phyloP scores from a whole-genome alignment of 176 grass and related monocot genomes.

The Metroxylon sagu region DNA sequence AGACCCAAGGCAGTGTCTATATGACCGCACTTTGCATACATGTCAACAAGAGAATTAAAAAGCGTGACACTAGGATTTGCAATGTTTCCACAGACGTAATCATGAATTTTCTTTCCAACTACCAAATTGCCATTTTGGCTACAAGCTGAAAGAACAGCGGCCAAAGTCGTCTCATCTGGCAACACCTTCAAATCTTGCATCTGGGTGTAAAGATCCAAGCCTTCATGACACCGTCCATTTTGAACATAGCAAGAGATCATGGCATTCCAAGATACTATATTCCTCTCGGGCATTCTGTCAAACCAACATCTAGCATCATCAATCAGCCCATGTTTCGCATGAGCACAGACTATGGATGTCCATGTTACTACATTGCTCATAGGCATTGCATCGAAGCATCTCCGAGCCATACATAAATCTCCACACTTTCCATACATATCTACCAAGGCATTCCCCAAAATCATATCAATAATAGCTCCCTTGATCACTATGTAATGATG shows the following conservation, averaged over 20 bases:
- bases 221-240: neutral
- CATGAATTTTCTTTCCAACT: neutral
- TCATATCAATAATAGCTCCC: neutral
- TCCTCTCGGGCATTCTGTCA: neutral
- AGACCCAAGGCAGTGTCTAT: neutral
- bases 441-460: neutral
- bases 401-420: neutral
- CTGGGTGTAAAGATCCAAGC: neutral
- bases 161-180: slow-evolving; percentile 4
- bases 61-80: neutral
- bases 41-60: slow-evolving; percentile 4
- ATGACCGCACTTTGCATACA: slow-evolving; percentile 6
- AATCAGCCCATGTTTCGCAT: slow-evolving; percentile 2
- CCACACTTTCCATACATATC: slow-evolving; percentile 14
- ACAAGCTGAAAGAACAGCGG: slow-evolving; percentile 1
- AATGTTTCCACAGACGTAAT: neutral
- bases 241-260: slow-evolving; percentile 5
- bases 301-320: neutral
- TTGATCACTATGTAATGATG: neutral
- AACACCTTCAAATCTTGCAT: neutral
- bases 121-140: slow-evolving; percentile 2
- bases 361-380: neutral
- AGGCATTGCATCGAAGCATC: neutral
- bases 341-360: slow-evolving; percentile 1
- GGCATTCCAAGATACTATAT: slow-evolving; percentile 3